Percentiles rank a stretch among this genome's conserved stretches.
Evolutionary conservation across 139 green algal genomes (phyloP).

Genomic region (Picochlorum sp.): DNA sequence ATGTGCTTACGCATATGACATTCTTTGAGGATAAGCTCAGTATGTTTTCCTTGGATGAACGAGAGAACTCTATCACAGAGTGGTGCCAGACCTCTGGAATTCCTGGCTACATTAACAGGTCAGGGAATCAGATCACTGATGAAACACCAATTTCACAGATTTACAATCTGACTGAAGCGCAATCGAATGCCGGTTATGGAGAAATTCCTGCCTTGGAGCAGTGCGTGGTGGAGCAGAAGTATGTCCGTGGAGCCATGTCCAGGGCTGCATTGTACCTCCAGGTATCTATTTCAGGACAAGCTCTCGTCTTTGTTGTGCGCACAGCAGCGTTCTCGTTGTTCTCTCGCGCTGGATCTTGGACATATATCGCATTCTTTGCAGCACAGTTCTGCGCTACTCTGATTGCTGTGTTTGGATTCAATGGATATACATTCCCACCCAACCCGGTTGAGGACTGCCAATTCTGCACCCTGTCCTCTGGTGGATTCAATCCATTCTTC

Average conservation of each 20-base stretch:
- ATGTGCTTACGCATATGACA: constrained; percentile 41
- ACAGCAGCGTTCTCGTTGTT: constrained; percentile 46
- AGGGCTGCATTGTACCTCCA: constrained; percentile 62
- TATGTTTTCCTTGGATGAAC: constrained; percentile 51
- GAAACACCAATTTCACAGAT: constrained; percentile 2
- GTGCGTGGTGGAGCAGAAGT: constrained; percentile 66
- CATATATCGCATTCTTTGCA: constrained; percentile 66
- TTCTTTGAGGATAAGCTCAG: constrained; percentile 52
- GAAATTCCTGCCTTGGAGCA: constrained; percentile 36
- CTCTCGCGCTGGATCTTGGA: constrained; percentile 41
- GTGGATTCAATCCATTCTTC: constrained; percentile 39
- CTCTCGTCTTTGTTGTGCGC: constrained; percentile 73
- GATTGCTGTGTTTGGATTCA: constrained; percentile 62
- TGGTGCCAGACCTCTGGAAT: constrained; percentile 33
- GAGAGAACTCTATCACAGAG: constrained; percentile 9
- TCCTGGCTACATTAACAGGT: too few species aligned
- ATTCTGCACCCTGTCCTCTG: constrained; percentile 45
- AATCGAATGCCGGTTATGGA: background rate
- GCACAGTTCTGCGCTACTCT: constrained; percentile 53
- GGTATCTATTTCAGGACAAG: constrained; percentile 64
- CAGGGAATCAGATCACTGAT: background rate
- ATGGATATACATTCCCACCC: constrained; percentile 50
- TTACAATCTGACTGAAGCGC: constrained; percentile 24
- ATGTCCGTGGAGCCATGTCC: constrained; percentile 60
- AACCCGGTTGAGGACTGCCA: constrained; percentile 32